Base-by-base conservation (phyloP, 1,139 yeast genomes). In the Yamadazyma trypodendri region DNA sequence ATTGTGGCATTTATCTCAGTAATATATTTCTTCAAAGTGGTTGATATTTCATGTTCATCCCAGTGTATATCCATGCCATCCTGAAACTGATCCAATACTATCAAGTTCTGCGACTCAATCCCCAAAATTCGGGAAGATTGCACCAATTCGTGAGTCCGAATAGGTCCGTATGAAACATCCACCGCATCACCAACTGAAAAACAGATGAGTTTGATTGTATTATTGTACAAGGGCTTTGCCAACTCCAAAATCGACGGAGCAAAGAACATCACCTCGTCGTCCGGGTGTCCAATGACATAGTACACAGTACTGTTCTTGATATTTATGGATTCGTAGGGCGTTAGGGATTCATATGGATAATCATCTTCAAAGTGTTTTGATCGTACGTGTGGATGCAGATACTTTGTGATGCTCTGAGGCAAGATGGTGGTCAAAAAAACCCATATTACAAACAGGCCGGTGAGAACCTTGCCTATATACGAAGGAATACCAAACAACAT, bases 191-290 rank as follows among this genome's bases (percentile, higher is more conserved):
- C 98, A 31, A 72, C 72, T 1, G 95, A 83, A 43, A 88, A 74
- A 49, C 96, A 89, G 10, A 89, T 54, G 12, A 90, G 56, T 33
- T 75, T 68, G 16, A 88, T 64, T 5, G 58, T 50, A 51, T 83
- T 83, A 44, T 68, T 60, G 48, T 78, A 66, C 45, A 66, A 57
- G 2, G 66, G 58, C 41, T 80, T 77, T 24, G 65, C 47, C 38
- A 81, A 51, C 46, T 77, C 84, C 8, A 77, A 60, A 32, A 88
- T 53, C 0, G 95, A 72, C 0, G 98, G 98, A 1, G 90, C 79
- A 55, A 92, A 94, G 61, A 94, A 94, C 98, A 94, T 94, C 40
- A 89, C 92, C 61, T 94, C 99, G 58, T 94, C 99, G 60, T 94
- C 99, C 0, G 99, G 99, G 60, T 94, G 99, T 1, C 96, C 96